Base-by-base conservation (phyloP, 2,329 filamentous ascomycete species). In the Monilinia polystroma region DNA sequence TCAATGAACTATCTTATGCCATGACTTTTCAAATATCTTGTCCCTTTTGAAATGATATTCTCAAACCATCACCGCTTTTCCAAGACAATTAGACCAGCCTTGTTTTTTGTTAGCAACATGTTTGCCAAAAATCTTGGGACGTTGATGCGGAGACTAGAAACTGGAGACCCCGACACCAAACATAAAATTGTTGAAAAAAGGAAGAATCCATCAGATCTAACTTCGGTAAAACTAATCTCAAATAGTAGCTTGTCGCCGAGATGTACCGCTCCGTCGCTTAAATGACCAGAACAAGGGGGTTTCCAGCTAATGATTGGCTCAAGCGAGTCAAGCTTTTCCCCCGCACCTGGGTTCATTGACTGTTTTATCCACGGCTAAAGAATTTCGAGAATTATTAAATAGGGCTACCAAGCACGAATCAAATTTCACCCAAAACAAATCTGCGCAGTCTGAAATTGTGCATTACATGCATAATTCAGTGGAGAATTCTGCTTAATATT, bases 341-440 rank as follows among this genome's bases (percentile, higher is more conserved):
- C 49, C 58, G 26, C 45, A 45, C 35, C 45, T 60, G 20, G 45
- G 29, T 38, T 14, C 26, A 4, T 59, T 32, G 23, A 12, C 29
- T n/a, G 29, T 55, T 26, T 32, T 49, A 16, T 7, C 4, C 20
- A 35, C 64, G 64, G 64, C 32, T 66, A 66, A 66, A 66, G 64
- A 60, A 66, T 56, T 47, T 43, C 38, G 52, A 49, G 43, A 20
- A 6, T 6, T 4, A 6, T 6, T 4, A 60, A 38, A 38, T 20
- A 51, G 29, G 58, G 45, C n/a, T 38, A 20, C 32, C 11, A 51
- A 26, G 23, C 2, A 11, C 29, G 38, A 51, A 51, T 49, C 29
- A 60, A 29, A 49, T 49, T 12, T 51, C 29, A 32, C 7, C 35
- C 35, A 57, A 41, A 56, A 56, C 54, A 56, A 56, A 56, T 43